These are phyloP conservation scores for Xylaria bambusicola DNA, from an alignment of 495 filamentous ascomycete genomes.

Conservation along the genomic window DNA sequence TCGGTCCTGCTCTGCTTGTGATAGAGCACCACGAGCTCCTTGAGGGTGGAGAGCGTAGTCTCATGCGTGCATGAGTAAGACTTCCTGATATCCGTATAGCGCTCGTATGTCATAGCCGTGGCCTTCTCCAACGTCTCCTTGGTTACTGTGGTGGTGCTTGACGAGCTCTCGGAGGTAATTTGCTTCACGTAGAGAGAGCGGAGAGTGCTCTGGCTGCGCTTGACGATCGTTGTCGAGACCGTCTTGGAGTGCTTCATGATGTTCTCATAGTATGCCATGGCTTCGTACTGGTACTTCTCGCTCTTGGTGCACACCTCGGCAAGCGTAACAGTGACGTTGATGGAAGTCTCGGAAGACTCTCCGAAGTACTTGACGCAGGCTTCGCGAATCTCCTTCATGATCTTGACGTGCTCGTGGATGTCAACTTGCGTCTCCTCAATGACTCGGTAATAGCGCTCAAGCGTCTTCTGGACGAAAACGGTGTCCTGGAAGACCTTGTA, in stretches of 20 bases:
- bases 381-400: slow-evolving; percentile 7
- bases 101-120: slow-evolving; percentile 9
- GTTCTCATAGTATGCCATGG: slow-evolving; percentile 11
- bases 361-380: slow-evolving; percentile 10
- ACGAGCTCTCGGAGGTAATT: slow-evolving; percentile 5
- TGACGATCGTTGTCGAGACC: background rate
- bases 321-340: slow-evolving; percentile 7
- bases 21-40: slow-evolving; percentile 4
- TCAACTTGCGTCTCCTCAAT: slow-evolving; percentile 12
- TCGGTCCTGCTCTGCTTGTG: slow-evolving; percentile 10
- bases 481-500: slow-evolving; percentile 13
- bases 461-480: slow-evolving; percentile 9
- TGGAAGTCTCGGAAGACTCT: slow-evolving; percentile 8
- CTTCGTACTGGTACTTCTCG: slow-evolving; percentile 13
- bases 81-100: slow-evolving; percentile 9
- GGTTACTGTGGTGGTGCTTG: background rate
- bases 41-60: slow-evolving; percentile 6
- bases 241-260: slow-evolving; percentile 11
- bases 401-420: slow-evolving; percentile 7
- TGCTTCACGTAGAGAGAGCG: slow-evolving; percentile 11
- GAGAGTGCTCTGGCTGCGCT: slow-evolving; percentile 12
- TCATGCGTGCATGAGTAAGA: slow-evolving; percentile 1
- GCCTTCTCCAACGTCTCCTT: slow-evolving; percentile 15
- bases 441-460: slow-evolving; percentile 6
- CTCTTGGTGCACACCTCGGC: slow-evolving; percentile 15